Evolutionary conservation across 2,329 filamentous ascomycete genomes (phyloP).

Genomic region (Talaromyces pinophilus): DNA sequence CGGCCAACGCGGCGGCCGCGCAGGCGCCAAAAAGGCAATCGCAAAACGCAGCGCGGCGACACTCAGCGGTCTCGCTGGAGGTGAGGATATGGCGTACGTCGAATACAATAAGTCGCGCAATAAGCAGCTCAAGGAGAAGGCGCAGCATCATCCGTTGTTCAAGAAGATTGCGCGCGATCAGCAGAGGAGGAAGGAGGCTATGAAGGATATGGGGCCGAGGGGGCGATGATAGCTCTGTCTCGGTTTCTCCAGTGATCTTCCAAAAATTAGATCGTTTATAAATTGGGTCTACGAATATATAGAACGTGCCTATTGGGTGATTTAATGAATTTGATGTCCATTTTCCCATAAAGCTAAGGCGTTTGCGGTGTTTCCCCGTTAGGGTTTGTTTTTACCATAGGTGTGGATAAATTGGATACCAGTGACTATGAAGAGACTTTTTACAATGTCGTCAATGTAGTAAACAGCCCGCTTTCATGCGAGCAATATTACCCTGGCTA

Average conservation of each 20-base stretch:
- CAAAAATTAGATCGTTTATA: no score
- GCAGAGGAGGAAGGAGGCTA: conserved; percentile 56
- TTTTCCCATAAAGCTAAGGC: background rate
- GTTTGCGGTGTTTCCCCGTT: background rate
- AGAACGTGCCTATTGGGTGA: background rate
- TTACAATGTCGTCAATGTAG: background rate
- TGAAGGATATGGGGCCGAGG: conserved; percentile 31
- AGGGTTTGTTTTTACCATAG: background rate
- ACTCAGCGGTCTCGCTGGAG: conserved; percentile 81
- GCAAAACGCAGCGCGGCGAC: conserved; percentile 80
- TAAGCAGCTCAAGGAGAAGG: conserved; percentile 65
- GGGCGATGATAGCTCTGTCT: conserved; percentile 16
- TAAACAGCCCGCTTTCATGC: background rate
- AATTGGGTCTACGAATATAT: background rate
- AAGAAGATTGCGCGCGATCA: conserved; percentile 66
- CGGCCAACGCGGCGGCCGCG: conserved; percentile 39
- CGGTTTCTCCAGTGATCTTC: background rate
- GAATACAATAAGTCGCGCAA: conserved; percentile 76
- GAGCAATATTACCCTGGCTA: background rate
- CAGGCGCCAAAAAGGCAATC: conserved; percentile 53
- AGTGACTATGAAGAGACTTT: background rate
- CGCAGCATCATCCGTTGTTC: conserved; percentile 62
- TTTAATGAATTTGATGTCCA: background rate
- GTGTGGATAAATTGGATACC: background rate
- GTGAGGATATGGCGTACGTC: conserved; percentile 95